A percentile compares a stretch with the other conserved stretches of the same genome.
These are phyloP conservation scores for Penicillium nucicola DNA, from an alignment of 495 filamentous ascomycete species.

Conservation along the genomic window DNA sequence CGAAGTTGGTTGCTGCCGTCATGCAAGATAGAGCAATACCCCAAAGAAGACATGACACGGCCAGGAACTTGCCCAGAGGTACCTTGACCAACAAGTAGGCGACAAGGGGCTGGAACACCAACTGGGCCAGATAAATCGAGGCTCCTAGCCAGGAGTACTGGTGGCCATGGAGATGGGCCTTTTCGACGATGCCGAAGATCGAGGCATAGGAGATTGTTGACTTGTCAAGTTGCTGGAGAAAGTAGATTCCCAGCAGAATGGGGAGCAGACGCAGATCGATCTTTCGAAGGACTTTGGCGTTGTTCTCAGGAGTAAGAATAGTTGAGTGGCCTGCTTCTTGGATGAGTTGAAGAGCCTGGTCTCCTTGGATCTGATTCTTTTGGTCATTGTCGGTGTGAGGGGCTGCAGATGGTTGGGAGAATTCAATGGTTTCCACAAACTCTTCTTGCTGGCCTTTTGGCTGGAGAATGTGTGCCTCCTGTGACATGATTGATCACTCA, in stretches of 20 bases:
- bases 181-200: conserved; percentile 46
- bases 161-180: conserved; percentile 43
- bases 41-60: conserved; percentile 58
- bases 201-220: conserved; percentile 54
- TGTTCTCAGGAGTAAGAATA: conserved; percentile 51
- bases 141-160: conserved; percentile 53
- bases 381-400: neutral
- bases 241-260: conserved; percentile 41
- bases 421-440: conserved; percentile 34
- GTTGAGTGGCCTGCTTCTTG: conserved; percentile 35
- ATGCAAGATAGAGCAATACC: conserved; percentile 52
- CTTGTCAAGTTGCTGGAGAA: conserved; percentile 57
- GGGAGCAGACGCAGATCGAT: conserved; percentile 56
- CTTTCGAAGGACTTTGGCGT: conserved; percentile 47
- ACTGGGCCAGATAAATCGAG: conserved; percentile 49
- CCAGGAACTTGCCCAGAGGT: conserved; percentile 50
- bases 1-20: conserved; percentile 55
- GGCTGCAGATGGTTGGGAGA: conserved; percentile 6
- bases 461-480: conserved; percentile 8
- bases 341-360: conserved; percentile 46
- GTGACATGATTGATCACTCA: conserved; percentile 21
- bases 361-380: conserved; percentile 21
- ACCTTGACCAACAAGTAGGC: conserved; percentile 40
- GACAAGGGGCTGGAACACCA: conserved; percentile 43
- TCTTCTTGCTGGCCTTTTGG: conserved; percentile 33